Evolutionary conservation across 73 alveolate genomes (phyloP).

Genomic region (Stentor roeselii): DNA sequence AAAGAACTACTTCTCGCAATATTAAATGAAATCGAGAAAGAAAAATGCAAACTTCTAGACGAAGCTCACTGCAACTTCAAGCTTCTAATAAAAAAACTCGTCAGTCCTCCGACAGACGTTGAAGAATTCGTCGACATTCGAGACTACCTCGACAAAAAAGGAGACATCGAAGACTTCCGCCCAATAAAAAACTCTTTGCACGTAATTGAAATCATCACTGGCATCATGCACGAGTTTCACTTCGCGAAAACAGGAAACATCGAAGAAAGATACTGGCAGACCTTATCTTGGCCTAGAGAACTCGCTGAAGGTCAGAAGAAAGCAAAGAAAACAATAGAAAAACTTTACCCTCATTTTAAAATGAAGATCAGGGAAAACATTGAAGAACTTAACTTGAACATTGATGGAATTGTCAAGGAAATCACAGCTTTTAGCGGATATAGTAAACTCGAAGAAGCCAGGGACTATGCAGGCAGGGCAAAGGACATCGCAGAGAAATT

Average conservation of each 20-base stretch:
- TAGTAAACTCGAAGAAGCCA: neutral
- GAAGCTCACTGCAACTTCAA: neutral
- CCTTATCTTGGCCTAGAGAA: neutral
- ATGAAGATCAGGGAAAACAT: neutral
- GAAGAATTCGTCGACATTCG: constrained; percentile 22
- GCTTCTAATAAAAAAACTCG: neutral
- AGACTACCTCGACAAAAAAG: neutral
- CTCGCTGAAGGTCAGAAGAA: neutral
- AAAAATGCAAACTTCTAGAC: neutral
- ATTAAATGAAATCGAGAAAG: neutral
- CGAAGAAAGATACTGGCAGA: neutral
- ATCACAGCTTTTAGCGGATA: neutral
- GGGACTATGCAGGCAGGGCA: neutral
- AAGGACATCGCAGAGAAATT: neutral
- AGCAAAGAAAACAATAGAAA: neutral
- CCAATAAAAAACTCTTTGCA: neutral
- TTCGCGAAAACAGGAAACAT: neutral
- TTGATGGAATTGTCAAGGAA: neutral
- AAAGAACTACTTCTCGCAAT: neutral
- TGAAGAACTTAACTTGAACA: neutral
- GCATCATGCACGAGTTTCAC: neutral
- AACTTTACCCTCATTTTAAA: constrained; percentile 11
- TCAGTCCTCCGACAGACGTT: neutral
- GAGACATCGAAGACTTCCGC: constrained; percentile 11
- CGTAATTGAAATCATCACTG: neutral